Base-by-base conservation (phyloP, 2,329 filamentous ascomycete species). In the Cytospora schulzeri region DNA sequence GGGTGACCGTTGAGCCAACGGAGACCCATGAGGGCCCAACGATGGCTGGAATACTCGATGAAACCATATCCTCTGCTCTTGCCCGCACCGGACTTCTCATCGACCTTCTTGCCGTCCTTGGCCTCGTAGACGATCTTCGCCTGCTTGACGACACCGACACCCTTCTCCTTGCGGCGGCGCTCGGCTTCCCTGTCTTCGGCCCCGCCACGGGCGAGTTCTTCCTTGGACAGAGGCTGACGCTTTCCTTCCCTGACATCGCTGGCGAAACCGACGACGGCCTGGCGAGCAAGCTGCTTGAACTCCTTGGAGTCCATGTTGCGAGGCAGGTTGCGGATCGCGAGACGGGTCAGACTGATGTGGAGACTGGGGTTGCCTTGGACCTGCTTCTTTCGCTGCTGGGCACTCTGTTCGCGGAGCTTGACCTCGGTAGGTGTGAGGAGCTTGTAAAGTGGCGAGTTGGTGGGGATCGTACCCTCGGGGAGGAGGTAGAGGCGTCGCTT, bases 61-160 rank as follows among this genome's bases (percentile, higher is more conserved):
- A 99, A 99, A 15, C 96, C 95, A 75, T 99, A 99, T 6, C 95
- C 95, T 75, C 94, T 87, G 75, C 91, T 95, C 74, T 91, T 86
- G 55, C 93, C 93, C 8, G 88, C 92, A 9, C 91, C 92, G 58
- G 82, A 87, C 52, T 85, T 83, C 77, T 96, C 93, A 11, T 84
- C 78, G 17, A 97, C 87, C 79, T 97, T 98, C 72, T 87, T 87
- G 54, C 95, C 95, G 70, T 95, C 88, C 41, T 86, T 85, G 63
- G 90, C 91, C 79, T 99, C 95, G 72, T 95, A 98, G 45, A 98
- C 91, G 62, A 99, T 86, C 81, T 97, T 99, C 63, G 94, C 91
- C 78, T 99, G 95, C 71, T 88, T 90, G 52, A 99, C 92, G 57
- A 99, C 92, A 65, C 85, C 85, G 74, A 94, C 95, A 62, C 91